These are phyloP conservation scores for Globisporangium cylindrosporum DNA, from an alignment of 352 stramenopile genomes.

Conservation along the genomic window DNA sequence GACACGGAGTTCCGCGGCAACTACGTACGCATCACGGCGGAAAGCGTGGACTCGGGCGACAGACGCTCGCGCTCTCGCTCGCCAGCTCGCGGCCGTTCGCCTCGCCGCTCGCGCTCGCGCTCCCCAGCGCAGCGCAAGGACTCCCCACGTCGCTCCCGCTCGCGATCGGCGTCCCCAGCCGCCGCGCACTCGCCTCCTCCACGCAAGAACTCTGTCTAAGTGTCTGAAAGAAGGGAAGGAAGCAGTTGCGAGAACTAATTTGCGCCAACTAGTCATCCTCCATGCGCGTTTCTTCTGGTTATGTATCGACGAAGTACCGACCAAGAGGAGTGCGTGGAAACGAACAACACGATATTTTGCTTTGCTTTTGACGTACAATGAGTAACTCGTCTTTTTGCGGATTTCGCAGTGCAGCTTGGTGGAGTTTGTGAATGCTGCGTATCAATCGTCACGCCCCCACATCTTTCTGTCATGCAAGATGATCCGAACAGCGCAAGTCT, in stretches of 20 bases:
- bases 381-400: neutral
- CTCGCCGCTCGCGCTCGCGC: conserved; percentile 66
- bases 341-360: conserved; percentile 17
- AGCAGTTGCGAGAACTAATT: neutral
- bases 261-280: neutral
- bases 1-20: conserved; percentile 87
- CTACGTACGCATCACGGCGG: conserved; percentile 70
- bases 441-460: neutral
- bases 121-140: conserved; percentile 62
- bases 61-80: conserved; percentile 61
- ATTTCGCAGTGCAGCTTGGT: neutral
- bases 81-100: conserved; percentile 52
- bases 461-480: neutral
- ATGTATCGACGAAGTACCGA: neutral
- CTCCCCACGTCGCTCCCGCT: conserved; percentile 66
- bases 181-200: conserved; percentile 48
- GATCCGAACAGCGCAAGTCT: neutral
- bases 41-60: conserved; percentile 27
- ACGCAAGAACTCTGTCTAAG: conserved; percentile 77
- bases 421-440: neutral
- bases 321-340: neutral
- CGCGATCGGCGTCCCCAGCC: conserved; percentile 54
- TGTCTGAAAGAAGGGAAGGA: conserved; percentile 3
- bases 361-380: conserved; percentile 3
- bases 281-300: neutral